Base-by-base conservation (phyloP, 768 basidiomycete species). In the Dacryopinax primogenitus region DNA sequence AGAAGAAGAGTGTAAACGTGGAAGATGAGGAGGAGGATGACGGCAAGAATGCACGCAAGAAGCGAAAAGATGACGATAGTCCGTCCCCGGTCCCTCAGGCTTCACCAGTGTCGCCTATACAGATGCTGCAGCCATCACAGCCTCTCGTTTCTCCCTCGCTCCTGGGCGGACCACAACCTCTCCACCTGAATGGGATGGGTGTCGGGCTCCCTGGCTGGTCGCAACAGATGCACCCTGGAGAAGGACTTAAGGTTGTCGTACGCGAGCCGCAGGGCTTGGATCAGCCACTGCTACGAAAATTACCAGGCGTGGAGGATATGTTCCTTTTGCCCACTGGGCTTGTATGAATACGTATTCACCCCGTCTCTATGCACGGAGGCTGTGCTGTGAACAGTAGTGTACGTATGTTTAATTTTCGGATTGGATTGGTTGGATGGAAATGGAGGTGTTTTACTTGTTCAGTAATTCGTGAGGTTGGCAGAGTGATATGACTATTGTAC, bases 11-110 rank as follows among this genome's bases (percentile, higher is more conserved):
- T 23, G 36, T 61, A 47, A 13, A 76, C 64, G 77, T 83, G 64
- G 77, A 81, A 37, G 82, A 74, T 26, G 79, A 84, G 28, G 83
- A 85, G 61, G 84, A 81, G 1, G 85, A 74, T 21, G 68, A 68
- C 21, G 72, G 72, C 21, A 73, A 71, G 12, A 69, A 63, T n/a
- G n/a, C n/a, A 16, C 32, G 28, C 23, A 33, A 23, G 72, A 72
- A 28, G 71, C 68, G 12, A 73, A 73, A 34, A 68, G 72, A 35
- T 28, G 62, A 35, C 4, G 18, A 36, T 16, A 39, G 33, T 23
- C 33, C 34, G 23, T 36, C 37, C 33, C 34, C 34, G 4, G 15
- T 36, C 33, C n/a, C 37, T 12, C 37, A 35, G 30, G 16, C 33
- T 21, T 11, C 23, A 15, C 64, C 61, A 34, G 23, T 63, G 41